Evolutionary conservation across 2,329 filamentous ascomycete species (phyloP).

Genomic region (Aureobasidium mangrovei): DNA sequence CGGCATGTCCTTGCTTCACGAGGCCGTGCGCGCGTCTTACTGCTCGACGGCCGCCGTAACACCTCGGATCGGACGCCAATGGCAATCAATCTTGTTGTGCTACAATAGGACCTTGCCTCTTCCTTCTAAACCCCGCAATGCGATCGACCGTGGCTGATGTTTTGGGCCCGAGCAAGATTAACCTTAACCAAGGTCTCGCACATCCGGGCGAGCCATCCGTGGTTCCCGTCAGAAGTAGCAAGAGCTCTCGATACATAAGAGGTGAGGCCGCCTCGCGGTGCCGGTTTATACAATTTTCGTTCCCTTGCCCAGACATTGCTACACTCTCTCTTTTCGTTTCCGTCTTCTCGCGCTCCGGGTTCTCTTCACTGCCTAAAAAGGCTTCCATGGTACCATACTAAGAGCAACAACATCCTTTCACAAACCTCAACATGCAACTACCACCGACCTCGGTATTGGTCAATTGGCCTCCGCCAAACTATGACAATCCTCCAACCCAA

Average conservation of each 20-base stretch:
- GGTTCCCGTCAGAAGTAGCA: background rate
- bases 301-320: background rate
- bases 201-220: background rate
- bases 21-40: background rate
- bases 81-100: background rate
- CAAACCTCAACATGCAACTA: slow-evolving; percentile 15
- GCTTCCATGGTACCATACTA: background rate
- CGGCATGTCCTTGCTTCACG: slow-evolving; percentile 1
- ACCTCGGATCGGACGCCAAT: slow-evolving; percentile 2
- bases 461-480: slow-evolving; percentile 34
- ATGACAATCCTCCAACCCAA: slow-evolving; percentile 32
- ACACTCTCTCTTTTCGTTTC: background rate
- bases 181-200: slow-evolving; percentile 6
- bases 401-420: background rate
- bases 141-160: background rate
- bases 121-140: slow-evolving; percentile 2
- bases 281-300: background rate
- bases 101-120: background rate
- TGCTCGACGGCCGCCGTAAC: background rate
- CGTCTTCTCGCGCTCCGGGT: background rate
- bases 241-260: background rate
- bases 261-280: slow-evolving; percentile 3
- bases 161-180: background rate
- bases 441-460: slow-evolving; percentile 26
- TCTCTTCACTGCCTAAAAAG: background rate